These are phyloP conservation scores for Gaertneriomyces semiglobifer DNA, from an alignment of 192 early-diverging fungal species.

Conservation along the genomic window DNA sequence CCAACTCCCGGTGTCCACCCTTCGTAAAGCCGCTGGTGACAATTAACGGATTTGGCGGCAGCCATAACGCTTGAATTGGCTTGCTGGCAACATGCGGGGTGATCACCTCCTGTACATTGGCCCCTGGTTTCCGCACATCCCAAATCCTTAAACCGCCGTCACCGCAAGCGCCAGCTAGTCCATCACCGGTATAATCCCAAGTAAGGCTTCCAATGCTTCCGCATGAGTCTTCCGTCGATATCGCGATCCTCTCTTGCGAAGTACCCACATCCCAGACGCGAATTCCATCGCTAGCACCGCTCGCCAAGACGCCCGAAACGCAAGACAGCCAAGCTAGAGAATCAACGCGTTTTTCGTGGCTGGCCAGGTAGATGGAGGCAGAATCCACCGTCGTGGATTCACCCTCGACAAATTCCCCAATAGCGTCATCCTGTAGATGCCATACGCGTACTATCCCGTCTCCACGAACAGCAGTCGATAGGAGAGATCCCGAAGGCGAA, in stretches of 20 bases:
- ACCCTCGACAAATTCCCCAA: conserved; percentile 7
- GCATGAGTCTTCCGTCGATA: not conserved
- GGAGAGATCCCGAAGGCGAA: not conserved
- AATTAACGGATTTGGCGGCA: conserved; percentile 22
- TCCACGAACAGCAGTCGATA: conserved; percentile 13
- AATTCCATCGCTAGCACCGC: conserved; percentile 23
- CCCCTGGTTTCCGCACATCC: conserved; percentile 17
- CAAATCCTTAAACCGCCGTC: conserved; percentile 26
- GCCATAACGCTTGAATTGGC: conserved; percentile 2
- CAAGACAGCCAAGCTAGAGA: conserved; percentile 29
- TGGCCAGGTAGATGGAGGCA: conserved; percentile 29
- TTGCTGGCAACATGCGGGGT: conserved; percentile 23
- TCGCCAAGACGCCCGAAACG: conserved; percentile 21
- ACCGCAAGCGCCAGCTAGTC: not conserved
- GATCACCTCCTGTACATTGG: conserved; percentile 12
- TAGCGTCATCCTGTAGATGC: conserved; percentile 19
- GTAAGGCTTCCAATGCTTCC: conserved; percentile 2
- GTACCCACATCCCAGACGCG: conserved; percentile 29
- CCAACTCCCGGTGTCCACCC: conserved; percentile 18
- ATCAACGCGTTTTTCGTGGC: conserved; percentile 36
- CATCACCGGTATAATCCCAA: conserved; percentile 28
- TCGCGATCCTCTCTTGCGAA: conserved; percentile 24
- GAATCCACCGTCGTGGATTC: conserved; percentile 10
- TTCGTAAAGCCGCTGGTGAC: conserved; percentile 29
- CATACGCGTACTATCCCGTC: conserved; percentile 32